Percentiles rank a stretch among this genome's conserved stretches.
phyloP scores from a whole-genome alignment of 306 rosid species.

The Sicyos baderoa region DNA sequence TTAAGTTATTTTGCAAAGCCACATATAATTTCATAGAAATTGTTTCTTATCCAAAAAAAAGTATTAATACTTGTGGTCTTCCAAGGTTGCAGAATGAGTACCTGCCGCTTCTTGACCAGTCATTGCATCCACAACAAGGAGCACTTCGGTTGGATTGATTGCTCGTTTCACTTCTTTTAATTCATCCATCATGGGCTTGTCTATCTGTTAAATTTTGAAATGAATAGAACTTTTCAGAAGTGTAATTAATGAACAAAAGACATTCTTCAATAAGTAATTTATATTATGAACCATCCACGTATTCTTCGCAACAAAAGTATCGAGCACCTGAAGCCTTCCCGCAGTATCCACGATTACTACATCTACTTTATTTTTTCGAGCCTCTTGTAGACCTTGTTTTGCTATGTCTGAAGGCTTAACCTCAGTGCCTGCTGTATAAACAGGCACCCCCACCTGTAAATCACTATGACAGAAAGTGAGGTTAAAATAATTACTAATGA shows the following conservation, averaged over 20 bases:
- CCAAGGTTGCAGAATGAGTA: constrained; percentile 23
- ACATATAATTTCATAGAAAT: too few relatives aligned
- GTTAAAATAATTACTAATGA: not conserved
- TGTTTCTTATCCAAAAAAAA: too few relatives aligned
- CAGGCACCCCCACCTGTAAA: constrained; percentile 86
- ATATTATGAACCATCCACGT: not conserved
- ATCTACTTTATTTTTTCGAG: constrained; percentile 77
- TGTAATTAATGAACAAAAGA: constrained; percentile 12
- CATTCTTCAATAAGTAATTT: constrained; percentile 9
- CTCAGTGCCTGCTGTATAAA: constrained; percentile 81
- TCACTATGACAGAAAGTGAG: constrained; percentile 36
- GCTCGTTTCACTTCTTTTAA: constrained; percentile 75
- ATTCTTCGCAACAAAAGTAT: not conserved
- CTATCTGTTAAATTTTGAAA: constrained; percentile 48
- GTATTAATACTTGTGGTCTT: too few relatives aligned
- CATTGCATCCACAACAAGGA: constrained; percentile 99
- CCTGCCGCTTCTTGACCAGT: constrained; percentile 99
- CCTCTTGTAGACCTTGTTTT: constrained; percentile 84
- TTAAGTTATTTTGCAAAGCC: too few relatives aligned
- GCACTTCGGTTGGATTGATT: constrained; percentile 81
- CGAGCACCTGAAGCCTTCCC: constrained; percentile 94
- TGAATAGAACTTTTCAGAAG: not conserved
- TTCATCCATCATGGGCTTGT: constrained; percentile 94
- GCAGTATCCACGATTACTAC: constrained; percentile 95
- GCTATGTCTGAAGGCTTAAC: constrained; percentile 86